Conservation (phyloP, 2,329 filamentous ascomycete species). For the Periconia digitata region DNA sequence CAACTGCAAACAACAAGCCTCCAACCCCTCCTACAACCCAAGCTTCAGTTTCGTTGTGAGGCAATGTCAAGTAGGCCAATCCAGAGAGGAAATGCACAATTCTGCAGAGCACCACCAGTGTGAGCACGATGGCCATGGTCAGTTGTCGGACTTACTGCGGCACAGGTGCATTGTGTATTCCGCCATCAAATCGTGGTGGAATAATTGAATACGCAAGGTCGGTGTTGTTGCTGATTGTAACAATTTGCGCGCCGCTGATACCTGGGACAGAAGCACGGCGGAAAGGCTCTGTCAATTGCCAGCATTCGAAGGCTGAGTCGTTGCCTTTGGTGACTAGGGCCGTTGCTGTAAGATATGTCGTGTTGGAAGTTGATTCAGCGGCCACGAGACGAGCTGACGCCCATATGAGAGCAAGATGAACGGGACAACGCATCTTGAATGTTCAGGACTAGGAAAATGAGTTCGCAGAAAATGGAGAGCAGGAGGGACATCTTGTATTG, state of each 20-base stretch:
- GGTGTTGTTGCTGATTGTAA: conserved; percentile 23
- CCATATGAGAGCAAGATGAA: neutral
- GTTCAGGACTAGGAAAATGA: neutral
- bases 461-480: neutral
- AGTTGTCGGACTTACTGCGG: conserved; percentile 23
- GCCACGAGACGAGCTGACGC: neutral
- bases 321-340: conserved; percentile 37
- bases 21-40: conserved; percentile 38
- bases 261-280: conserved; percentile 28
- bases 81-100: conserved; percentile 38
- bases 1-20: conserved; percentile 34
- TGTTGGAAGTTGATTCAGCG: conserved; percentile 13
- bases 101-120: conserved; percentile 10
- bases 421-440: neutral
- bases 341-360: conserved; percentile 32
- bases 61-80: conserved; percentile 35
- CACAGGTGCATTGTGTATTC: conserved; percentile 35
- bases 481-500: neutral
- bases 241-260: conserved; percentile 21
- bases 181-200: conserved; percentile 37
- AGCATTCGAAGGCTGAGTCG: conserved; percentile 38
- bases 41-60: conserved; percentile 22
- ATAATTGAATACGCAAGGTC: conserved; percentile 33
- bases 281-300: conserved; percentile 33
- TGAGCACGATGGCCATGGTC: neutral